phyloP scores from a whole-genome alignment of 176 grass and related monocot genomes.

The Triticum aestivum region IWGSC_CS_RefSeq_v2.1 NC_057811.1:406954275-406954774 shows the following conservation, averaged over 20 bases:
- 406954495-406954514: neutral
- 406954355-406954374: constrained; percentile 70
- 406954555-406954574: constrained; percentile 69
- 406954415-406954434: constrained; percentile 89
- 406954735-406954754: neutral
- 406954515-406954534: neutral
- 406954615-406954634: constrained; percentile 54
- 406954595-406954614: constrained; percentile 89
- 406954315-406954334: constrained; percentile 44
- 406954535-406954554: neutral
- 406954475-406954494: too few relatives aligned
- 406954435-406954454: constrained; percentile 61
- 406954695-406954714: neutral
- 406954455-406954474: constrained; percentile 42
- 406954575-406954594: constrained; percentile 74
- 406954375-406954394: constrained; percentile 86
- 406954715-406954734: neutral
- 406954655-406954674: neutral
- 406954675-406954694: neutral
- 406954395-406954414: constrained; percentile 67
- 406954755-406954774: neutral
- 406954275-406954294: constrained; percentile 79
- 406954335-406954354: constrained; percentile 78
- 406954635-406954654: constrained; percentile 38
- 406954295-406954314: constrained; percentile 85